A percentile compares a stretch with the other conserved stretches of the same genome.
Evolutionary conservation across 1,284 basidiomycete genomes (phyloP).

Genomic region (Xerocomus cyaneibrunnescens): DNA sequence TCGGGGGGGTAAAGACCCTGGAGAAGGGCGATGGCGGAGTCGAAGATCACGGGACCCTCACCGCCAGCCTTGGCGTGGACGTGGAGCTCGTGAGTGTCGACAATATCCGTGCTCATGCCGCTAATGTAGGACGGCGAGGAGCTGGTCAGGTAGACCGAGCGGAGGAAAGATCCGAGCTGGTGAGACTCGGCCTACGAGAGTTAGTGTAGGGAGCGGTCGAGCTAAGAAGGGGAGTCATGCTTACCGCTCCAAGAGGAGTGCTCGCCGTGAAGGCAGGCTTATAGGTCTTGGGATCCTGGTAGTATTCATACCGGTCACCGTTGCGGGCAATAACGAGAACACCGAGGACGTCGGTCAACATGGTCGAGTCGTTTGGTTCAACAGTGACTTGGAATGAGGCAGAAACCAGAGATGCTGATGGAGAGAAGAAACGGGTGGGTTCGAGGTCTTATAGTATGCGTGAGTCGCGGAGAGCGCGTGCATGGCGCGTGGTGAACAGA

Average conservation of each 20-base stretch:
- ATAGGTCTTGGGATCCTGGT: constrained; percentile 73
- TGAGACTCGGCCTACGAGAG: constrained; percentile 62
- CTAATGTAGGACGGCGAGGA: constrained; percentile 65
- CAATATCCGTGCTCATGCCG: constrained; percentile 63
- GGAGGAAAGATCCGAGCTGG: constrained; percentile 66
- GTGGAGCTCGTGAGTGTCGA: constrained; percentile 69
- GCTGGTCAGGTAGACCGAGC: constrained; percentile 66
- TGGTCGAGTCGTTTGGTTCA: constrained; percentile 14
- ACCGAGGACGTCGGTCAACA: constrained; percentile 71
- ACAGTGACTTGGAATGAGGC: constrained; percentile 17
- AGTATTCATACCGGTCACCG: constrained; percentile 73
- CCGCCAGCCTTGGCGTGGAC: constrained; percentile 80
- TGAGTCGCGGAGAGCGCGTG: constrained; percentile 29
- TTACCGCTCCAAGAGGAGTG: constrained; percentile 80
- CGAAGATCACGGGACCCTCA: constrained; percentile 82
- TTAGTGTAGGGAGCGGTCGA: constrained; percentile 1
- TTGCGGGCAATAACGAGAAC: constrained; percentile 82
- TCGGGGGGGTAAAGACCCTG: constrained; percentile 82
- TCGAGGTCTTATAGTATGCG: constrained; percentile 27
- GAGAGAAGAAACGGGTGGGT: constrained; percentile 8
- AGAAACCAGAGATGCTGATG: constrained; percentile 19
- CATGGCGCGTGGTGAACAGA: constrained; percentile 30
- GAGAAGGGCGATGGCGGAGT: constrained; percentile 73
- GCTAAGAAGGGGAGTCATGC: constrained; percentile 20
- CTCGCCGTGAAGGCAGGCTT: constrained; percentile 69